Conservation (phyloP, 257 asterid species). For the Nicotiana undulata region DNA sequence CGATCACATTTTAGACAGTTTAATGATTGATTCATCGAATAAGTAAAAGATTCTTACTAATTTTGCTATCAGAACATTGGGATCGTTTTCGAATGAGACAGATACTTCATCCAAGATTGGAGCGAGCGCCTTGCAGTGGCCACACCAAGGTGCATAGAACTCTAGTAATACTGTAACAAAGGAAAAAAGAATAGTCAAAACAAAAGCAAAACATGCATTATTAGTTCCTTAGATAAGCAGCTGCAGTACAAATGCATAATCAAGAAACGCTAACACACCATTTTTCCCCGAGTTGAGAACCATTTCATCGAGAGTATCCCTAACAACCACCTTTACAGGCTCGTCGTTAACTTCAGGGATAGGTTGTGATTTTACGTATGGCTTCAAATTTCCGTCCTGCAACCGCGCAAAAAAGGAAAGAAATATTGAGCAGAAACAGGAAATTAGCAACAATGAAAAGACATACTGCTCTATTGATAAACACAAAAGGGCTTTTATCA, state of each 20-base stretch:
- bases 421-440: background rate
- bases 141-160: conserved; percentile 89
- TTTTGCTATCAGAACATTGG: conserved; percentile 62
- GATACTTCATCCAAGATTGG: conserved; percentile 90
- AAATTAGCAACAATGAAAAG: background rate
- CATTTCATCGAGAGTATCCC: conserved; percentile 47
- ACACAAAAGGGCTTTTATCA: too few species aligned
- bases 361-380: conserved; percentile 59
- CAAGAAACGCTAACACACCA: conserved; percentile 27
- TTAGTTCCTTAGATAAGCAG: background rate
- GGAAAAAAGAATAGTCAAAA: background rate
- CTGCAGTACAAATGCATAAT: too few species aligned
- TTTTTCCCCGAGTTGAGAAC: conserved; percentile 74
- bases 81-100: conserved; percentile 42
- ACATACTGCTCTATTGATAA: background rate
- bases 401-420: background rate
- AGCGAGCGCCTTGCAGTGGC: conserved; percentile 76
- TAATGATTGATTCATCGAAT: too few species aligned
- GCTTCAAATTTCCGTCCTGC: conserved; percentile 62
- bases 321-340: conserved; percentile 82
- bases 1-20: too few species aligned
- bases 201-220: background rate
- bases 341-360: conserved; percentile 68
- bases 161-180: conserved; percentile 50
- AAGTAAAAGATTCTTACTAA: conserved; percentile 28